Conservation (phyloP, 192 early-diverging fungal genomes). For the Coemansia sp. region DNA sequence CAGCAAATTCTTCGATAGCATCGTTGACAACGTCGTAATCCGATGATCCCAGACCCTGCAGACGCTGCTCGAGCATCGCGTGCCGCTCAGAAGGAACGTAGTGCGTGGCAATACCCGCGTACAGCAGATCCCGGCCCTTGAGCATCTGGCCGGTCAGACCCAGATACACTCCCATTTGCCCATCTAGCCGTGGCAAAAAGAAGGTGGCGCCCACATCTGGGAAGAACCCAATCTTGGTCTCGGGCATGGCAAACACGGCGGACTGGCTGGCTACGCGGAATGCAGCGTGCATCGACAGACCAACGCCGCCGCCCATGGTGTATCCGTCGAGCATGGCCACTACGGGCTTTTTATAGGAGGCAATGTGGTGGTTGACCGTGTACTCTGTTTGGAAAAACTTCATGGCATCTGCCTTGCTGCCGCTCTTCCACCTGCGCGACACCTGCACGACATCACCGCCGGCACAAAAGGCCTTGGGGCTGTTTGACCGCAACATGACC, state of each 20-base stretch:
- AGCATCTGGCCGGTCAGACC: slow-evolving; percentile 82
- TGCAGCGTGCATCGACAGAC: slow-evolving; percentile 90
- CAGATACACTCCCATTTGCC: slow-evolving; percentile 88
- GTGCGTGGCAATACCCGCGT: slow-evolving; percentile 94
- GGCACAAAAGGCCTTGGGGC: slow-evolving; percentile 83
- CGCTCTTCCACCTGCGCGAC: slow-evolving; percentile 44
- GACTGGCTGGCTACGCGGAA: slow-evolving; percentile 97
- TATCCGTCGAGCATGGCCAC: slow-evolving; percentile 86
- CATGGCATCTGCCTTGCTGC: slow-evolving; percentile 53
- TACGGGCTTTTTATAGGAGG: slow-evolving; percentile 81
- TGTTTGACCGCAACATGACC: slow-evolving; percentile 76
- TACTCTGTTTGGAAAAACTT: slow-evolving; percentile 93
- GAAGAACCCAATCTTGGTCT: slow-evolving; percentile 93
- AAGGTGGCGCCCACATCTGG: slow-evolving; percentile 96
- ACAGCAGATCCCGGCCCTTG: slow-evolving; percentile 82
- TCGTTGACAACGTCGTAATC: slow-evolving; percentile 78
- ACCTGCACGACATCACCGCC: slow-evolving; percentile 76
- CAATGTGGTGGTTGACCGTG: slow-evolving; percentile 87
- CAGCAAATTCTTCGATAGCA: slow-evolving; percentile 90
- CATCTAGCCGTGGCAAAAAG: slow-evolving; percentile 92
- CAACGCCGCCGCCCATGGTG: slow-evolving; percentile 97
- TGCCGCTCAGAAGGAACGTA: slow-evolving; percentile 87
- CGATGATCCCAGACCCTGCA: slow-evolving; percentile 75
- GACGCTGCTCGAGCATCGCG: slow-evolving; percentile 70
- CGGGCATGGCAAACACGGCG: slow-evolving; percentile 96